Conservation (phyloP, 2,329 filamentous ascomycete genomes). For the Neofusicoccum cordaticola region DNA sequence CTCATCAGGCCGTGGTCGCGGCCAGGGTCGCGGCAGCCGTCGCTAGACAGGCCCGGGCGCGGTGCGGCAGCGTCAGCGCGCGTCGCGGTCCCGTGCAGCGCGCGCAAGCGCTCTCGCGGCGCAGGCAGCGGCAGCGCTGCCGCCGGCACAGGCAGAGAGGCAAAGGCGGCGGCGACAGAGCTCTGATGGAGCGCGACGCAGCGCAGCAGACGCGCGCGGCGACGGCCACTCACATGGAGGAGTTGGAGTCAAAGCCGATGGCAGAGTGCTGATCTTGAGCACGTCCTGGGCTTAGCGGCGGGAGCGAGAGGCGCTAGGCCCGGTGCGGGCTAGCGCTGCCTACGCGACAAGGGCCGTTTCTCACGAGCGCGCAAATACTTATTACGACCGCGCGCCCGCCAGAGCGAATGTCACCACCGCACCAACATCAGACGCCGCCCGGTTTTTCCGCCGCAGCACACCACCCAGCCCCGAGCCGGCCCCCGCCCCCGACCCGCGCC, state of each 20-base stretch:
- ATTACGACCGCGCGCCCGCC: constrained; percentile 17
- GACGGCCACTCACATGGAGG: constrained; percentile 10
- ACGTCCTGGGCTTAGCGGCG: constrained; percentile 2
- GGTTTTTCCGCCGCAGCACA: constrained; percentile 14
- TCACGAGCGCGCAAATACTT: constrained; percentile 13
- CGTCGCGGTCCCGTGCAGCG: background rate
- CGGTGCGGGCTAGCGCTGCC: background rate
- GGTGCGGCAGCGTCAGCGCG: background rate
- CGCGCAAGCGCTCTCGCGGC: background rate
- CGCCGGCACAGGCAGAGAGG: background rate
- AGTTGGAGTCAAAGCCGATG: constrained; percentile 14
- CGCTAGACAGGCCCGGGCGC: background rate
- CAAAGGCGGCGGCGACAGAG: background rate
- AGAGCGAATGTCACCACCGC: constrained; percentile 17
- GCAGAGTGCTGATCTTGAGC: constrained; percentile 3
- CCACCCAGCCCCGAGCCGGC: constrained; percentile 6
- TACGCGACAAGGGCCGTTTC: constrained; percentile 11
- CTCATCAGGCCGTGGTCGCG: constrained; percentile 1
- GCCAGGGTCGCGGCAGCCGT: background rate
- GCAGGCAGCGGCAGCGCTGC: background rate
- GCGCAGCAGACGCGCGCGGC: background rate
- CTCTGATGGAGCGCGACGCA: background rate
- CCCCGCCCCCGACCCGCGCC: constrained; percentile 14
- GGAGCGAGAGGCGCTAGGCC: background rate
- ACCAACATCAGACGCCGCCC: constrained; percentile 13